phyloP scores from a whole-genome alignment of 225 moss, liverwort and hornwort genomes.

The Neckera pumila region DNA sequence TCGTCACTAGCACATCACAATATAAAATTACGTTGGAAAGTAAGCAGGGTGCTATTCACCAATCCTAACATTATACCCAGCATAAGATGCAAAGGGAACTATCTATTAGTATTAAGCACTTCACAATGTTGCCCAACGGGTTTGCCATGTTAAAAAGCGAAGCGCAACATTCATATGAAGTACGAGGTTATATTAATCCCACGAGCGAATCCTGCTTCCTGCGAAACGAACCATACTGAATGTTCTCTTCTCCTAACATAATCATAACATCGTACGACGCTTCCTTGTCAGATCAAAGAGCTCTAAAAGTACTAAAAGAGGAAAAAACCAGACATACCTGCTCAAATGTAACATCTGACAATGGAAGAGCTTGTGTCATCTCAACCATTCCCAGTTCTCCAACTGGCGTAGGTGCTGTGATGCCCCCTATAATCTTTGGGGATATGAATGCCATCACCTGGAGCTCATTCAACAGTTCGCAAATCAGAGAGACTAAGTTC shows the following conservation, averaged over 20 bases:
- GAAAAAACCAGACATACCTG: constrained; percentile 29
- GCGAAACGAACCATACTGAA: not conserved
- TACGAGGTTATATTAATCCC: not conserved
- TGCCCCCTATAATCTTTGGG: constrained; percentile 93
- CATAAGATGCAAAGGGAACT: not conserved
- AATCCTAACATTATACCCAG: not conserved
- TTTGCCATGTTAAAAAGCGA: not conserved
- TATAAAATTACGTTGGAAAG: not conserved
- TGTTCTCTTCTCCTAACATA: not conserved
- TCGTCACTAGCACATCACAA: not conserved
- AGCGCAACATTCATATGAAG: not conserved
- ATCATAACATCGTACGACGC: not conserved
- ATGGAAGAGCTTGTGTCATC: constrained; percentile 88
- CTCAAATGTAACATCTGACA: constrained; percentile 71
- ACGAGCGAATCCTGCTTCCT: not conserved
- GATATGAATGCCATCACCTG: constrained; percentile 93
- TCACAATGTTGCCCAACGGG: not conserved
- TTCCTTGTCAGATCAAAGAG: not conserved
- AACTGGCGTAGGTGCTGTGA: constrained; percentile 77
- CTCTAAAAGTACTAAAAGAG: not conserved
- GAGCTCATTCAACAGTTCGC: not conserved
- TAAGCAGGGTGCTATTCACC: not conserved
- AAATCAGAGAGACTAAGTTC: not conserved
- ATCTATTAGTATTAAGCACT: not conserved
- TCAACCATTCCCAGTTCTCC: constrained; percentile 96